A percentile compares a stretch with the other conserved stretches of the same genome.
These are phyloP conservation scores for Bacterosira constricta DNA, from an alignment of 108 stramenopile species.

Conservation along the genomic window DNA sequence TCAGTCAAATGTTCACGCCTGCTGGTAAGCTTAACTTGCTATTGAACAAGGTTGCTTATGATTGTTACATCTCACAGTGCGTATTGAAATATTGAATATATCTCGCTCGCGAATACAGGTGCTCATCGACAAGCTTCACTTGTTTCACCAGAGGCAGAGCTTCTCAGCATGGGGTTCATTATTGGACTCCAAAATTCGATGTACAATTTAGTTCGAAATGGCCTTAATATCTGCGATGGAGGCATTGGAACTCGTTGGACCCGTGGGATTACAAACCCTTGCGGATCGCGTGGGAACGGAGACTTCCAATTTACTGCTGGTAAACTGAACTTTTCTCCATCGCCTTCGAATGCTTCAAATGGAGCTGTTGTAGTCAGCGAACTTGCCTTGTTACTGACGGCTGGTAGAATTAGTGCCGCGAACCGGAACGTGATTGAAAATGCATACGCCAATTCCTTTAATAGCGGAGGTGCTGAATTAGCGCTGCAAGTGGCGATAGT, in stretches of 20 bases:
- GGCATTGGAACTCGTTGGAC: slow-evolving; percentile 3
- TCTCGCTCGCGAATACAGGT: too few species aligned
- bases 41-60: too few species aligned
- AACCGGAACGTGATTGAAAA: slow-evolving; percentile 10
- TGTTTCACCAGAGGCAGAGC: slow-evolving; percentile 33
- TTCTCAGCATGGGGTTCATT: slow-evolving; percentile 14
- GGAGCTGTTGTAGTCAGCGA: slow-evolving; percentile 39
- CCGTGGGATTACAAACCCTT: background rate
- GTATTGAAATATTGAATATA: too few species aligned
- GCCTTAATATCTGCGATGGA: slow-evolving; percentile 20
- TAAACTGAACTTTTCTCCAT: background rate
- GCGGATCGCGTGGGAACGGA: background rate
- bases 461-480: background rate
- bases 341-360: background rate
- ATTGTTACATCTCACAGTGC: too few species aligned
- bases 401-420: slow-evolving; percentile 40
- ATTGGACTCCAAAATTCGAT: slow-evolving; percentile 28
- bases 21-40: too few species aligned
- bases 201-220: slow-evolving; percentile 17
- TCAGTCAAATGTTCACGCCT: slow-evolving; percentile 21
- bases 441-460: background rate
- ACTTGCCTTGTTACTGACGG: slow-evolving; percentile 53
- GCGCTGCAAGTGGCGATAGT: slow-evolving; percentile 17
- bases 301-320: background rate
- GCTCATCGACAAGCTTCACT: slow-evolving; percentile 16